These are phyloP conservation scores for Pythium phragmiticola DNA, from an alignment of 352 stramenopile species.

Conservation along the genomic window DNA sequence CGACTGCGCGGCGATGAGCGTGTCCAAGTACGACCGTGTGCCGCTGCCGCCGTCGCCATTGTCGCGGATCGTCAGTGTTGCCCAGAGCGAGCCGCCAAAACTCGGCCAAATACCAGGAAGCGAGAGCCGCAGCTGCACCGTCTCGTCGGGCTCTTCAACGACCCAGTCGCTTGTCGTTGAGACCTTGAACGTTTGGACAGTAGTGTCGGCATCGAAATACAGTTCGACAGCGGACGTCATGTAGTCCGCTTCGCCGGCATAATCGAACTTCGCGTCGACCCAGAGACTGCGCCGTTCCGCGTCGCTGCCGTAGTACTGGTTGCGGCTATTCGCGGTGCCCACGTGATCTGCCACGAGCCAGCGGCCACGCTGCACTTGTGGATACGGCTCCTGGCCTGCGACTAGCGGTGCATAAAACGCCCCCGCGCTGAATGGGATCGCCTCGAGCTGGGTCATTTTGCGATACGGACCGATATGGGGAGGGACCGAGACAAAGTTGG, in stretches of 20 bases:
- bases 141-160: slow-evolving; percentile 91
- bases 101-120: slow-evolving; percentile 92
- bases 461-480: slow-evolving; percentile 56
- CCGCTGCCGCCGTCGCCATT: slow-evolving; percentile 89
- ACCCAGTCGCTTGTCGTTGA: slow-evolving; percentile 90
- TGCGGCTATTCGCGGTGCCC: slow-evolving; percentile 84
- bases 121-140: slow-evolving; percentile 87
- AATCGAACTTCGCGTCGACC: slow-evolving; percentile 86
- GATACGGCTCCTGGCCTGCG: slow-evolving; percentile 73
- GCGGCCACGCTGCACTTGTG: slow-evolving; percentile 55
- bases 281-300: slow-evolving; percentile 70
- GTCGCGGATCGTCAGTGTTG: slow-evolving; percentile 88
- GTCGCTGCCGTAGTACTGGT: slow-evolving; percentile 89
- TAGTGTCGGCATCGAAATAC: slow-evolving; percentile 57
- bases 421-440: slow-evolving; percentile 34
- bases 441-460: slow-evolving; percentile 62
- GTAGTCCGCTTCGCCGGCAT: slow-evolving; percentile 90
- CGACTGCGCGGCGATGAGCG: slow-evolving; percentile 40
- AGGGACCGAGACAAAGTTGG: slow-evolving; percentile 47
- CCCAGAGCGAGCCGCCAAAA: slow-evolving; percentile 82
- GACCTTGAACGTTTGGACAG: slow-evolving; percentile 65
- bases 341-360: slow-evolving; percentile 58
- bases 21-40: slow-evolving; percentile 58
- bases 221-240: slow-evolving; percentile 54
- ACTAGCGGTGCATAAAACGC: slow-evolving; percentile 62